These are phyloP conservation scores for Sphaerulina vaccinii DNA, from an alignment of 2,329 filamentous ascomycete genomes.

Conservation along the genomic window DNA sequence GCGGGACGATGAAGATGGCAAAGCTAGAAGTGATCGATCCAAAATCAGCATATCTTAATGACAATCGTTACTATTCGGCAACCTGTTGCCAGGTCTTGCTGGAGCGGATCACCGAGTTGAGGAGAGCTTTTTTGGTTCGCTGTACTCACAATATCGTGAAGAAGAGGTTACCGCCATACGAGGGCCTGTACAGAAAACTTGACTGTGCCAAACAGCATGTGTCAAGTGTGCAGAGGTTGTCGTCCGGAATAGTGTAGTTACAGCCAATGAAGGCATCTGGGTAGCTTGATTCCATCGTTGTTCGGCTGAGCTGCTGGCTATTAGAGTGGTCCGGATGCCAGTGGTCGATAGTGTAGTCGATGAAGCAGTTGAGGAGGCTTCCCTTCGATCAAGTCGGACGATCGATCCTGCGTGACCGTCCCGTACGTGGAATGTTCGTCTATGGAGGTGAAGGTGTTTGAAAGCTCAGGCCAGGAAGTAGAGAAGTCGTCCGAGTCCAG, in stretches of 20 bases:
- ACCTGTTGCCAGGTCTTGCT: too few species aligned
- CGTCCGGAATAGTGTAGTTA: conserved; percentile 21
- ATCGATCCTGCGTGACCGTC: too few species aligned
- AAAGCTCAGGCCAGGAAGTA: too few species aligned
- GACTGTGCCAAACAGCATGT: conserved; percentile 36
- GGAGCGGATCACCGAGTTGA: too few species aligned
- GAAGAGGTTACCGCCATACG: conserved; percentile 44
- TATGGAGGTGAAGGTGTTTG: background rate
- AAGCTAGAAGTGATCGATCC: too few species aligned
- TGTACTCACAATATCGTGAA: conserved; percentile 54
- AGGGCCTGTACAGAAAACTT: conserved; percentile 56
- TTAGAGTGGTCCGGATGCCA: background rate
- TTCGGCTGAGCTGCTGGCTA: too few species aligned
- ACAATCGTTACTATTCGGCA: too few species aligned
- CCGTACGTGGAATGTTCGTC: too few species aligned
- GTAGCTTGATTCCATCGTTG: background rate
- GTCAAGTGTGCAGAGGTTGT: conserved; percentile 28
- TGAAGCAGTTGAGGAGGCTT: too few species aligned
- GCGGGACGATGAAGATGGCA: conserved; percentile 48
- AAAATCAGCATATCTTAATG: too few species aligned
- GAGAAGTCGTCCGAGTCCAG: background rate
- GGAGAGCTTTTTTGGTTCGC: too few species aligned
- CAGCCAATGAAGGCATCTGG: conserved; percentile 18
- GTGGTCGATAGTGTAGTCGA: background rate
- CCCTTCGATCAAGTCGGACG: too few species aligned